Evolutionary conservation across 75 land plant species (phyloP).

Genomic region (Gnetum montanum): DNA sequence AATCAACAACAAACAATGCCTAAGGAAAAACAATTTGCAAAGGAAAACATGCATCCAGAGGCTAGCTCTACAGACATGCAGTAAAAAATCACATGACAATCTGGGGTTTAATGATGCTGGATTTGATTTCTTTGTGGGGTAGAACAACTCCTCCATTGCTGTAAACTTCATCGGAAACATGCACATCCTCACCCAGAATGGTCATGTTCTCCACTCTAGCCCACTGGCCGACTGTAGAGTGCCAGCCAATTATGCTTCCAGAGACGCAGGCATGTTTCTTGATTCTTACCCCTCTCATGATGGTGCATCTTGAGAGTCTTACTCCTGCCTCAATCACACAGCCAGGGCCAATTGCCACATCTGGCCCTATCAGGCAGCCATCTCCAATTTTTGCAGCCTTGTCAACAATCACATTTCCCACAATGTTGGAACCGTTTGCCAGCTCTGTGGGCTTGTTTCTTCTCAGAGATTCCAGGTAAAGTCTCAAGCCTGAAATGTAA

Average conservation of each 20-base stretch:
- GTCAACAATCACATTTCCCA: slow-evolving; percentile 79
- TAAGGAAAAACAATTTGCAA: no score
- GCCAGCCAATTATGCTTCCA: slow-evolving; percentile 92
- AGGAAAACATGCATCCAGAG: no score
- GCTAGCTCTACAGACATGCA: no score
- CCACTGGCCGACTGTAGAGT: slow-evolving; percentile 92
- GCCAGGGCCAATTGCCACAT: slow-evolving; percentile 86
- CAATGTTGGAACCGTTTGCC: slow-evolving; percentile 46
- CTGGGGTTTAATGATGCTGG: slow-evolving; percentile 78
- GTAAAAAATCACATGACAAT: slow-evolving; percentile 90
- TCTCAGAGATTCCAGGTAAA: slow-evolving; percentile 67
- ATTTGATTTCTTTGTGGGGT: slow-evolving; percentile 91
- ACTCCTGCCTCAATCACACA: slow-evolving; percentile 83
- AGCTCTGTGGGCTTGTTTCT: slow-evolving; percentile 52
- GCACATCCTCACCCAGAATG: slow-evolving; percentile 90
- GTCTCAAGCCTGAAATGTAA: slow-evolving; percentile 78
- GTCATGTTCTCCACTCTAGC: slow-evolving; percentile 91
- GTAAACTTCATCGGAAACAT: slow-evolving; percentile 78
- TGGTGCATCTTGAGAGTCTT: slow-evolving; percentile 80
- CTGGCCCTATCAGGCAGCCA: slow-evolving; percentile 90
- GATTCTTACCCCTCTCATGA: slow-evolving; percentile 83
- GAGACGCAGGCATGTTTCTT: slow-evolving; percentile 91
- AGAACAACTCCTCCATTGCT: slow-evolving; percentile 87
- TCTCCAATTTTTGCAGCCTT: slow-evolving; percentile 75
- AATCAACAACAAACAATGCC: no score